phyloP scores from a whole-genome alignment of 495 filamentous ascomycete genomes.

The Trichodelitschia bisporula region DNA sequence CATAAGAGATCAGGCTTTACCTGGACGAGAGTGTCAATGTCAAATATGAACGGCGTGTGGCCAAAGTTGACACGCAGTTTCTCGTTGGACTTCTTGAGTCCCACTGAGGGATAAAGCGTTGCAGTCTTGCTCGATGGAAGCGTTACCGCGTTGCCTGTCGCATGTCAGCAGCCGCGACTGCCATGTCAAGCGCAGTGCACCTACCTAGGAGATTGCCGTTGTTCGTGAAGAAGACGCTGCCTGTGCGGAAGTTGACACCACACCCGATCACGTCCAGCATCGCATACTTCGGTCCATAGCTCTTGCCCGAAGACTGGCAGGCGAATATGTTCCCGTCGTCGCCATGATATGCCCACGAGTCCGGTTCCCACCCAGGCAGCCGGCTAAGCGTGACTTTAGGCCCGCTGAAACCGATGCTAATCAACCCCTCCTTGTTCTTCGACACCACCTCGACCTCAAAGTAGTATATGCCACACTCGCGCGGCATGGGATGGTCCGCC shows the following conservation, averaged over 20 bases:
- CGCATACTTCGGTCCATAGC: slow-evolving; percentile 50
- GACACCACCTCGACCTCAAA: slow-evolving; percentile 79
- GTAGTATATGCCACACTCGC: slow-evolving; percentile 84
- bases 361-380: slow-evolving; percentile 82
- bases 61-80: slow-evolving; percentile 81
- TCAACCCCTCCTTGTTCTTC: slow-evolving; percentile 73
- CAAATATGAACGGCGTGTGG: slow-evolving; percentile 66
- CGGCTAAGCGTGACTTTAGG: slow-evolving; percentile 50
- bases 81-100: slow-evolving; percentile 78
- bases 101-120: slow-evolving; percentile 61
- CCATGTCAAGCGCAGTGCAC: no score
- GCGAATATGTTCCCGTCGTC: slow-evolving; percentile 83
- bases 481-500: slow-evolving; percentile 75
- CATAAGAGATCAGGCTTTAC: slow-evolving; percentile 21
- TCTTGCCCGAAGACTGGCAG: slow-evolving; percentile 44
- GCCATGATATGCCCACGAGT: slow-evolving; percentile 94
- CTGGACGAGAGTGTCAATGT: slow-evolving; percentile 73
- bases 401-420: slow-evolving; percentile 72
- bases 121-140: slow-evolving; percentile 53
- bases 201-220: slow-evolving; percentile 62
- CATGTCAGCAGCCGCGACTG: no score
- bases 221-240: slow-evolving; percentile 84
- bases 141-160: no score
- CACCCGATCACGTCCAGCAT: slow-evolving; percentile 72
- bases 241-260: slow-evolving; percentile 74